A percentile compares a stretch with the other conserved stretches of the same genome.
Conservation (phyloP, 202 grass and related monocot species). For the Carex arenaria region DNA sequence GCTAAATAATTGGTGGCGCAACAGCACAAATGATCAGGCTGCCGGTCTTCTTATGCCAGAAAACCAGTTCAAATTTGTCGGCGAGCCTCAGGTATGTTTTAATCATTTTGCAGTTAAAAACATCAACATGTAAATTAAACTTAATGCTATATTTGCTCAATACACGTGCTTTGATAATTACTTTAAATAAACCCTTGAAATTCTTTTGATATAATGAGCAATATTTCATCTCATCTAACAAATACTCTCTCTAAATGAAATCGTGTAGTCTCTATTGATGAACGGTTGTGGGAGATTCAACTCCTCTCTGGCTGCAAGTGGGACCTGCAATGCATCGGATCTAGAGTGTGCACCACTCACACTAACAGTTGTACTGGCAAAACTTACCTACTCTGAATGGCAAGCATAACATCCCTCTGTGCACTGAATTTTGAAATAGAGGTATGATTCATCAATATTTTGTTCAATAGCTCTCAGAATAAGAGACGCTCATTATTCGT, state of each 20-base stretch:
- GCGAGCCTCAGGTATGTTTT: conserved; percentile 40
- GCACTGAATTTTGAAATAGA: conserved; percentile 84
- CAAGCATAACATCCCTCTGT: conserved; percentile 70
- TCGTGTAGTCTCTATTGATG: conserved; percentile 52
- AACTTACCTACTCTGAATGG: conserved; percentile 71
- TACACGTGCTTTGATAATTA: not conserved
- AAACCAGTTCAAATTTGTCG: conserved; percentile 44
- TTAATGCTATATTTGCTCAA: not conserved
- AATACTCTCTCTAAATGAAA: not conserved
- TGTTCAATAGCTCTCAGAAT: not conserved
- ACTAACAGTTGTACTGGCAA: conserved; percentile 59
- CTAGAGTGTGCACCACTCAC: conserved; percentile 40
- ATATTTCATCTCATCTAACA: not conserved
- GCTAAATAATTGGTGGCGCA: conserved; percentile 84
- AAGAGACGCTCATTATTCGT: not conserved
- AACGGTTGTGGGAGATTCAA: conserved; percentile 56
- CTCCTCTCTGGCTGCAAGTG: conserved; percentile 29
- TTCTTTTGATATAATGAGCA: not conserved
- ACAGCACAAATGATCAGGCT: conserved; percentile 69
- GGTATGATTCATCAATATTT: conserved; percentile 22
- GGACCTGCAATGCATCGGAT: conserved; percentile 26
- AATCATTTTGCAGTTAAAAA: not conserved
- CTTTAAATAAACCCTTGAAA: not conserved
- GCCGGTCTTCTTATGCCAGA: conserved; percentile 28
- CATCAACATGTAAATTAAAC: not conserved